Percentiles rank a stretch among this genome's conserved stretches.
phyloP scores from a whole-genome alignment of 2,329 filamentous ascomycete genomes.

The Hymenoscyphus fraxineus region DNA sequence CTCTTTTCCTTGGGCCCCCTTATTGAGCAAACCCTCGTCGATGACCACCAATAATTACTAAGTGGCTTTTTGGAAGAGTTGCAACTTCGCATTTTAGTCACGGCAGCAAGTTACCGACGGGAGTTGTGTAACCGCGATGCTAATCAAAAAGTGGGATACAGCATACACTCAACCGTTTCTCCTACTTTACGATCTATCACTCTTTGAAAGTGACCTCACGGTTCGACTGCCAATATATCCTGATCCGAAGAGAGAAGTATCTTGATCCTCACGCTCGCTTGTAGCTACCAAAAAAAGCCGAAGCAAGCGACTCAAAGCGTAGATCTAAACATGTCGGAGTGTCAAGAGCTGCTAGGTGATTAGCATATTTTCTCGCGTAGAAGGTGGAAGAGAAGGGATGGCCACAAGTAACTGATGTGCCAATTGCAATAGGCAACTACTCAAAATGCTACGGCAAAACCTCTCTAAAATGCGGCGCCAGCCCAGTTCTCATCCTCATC shows the following conservation, averaged over 20 bases:
- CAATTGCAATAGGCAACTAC: slow-evolving; percentile 11
- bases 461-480: slow-evolving; percentile 30
- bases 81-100: background rate
- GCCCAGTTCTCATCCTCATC: slow-evolving; percentile 43
- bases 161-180: background rate
- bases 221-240: background rate
- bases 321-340: background rate
- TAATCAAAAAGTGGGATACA: background rate
- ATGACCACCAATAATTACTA: too few species aligned
- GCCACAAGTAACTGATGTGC: too few species aligned
- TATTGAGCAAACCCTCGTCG: too few species aligned
- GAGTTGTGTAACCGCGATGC: background rate
- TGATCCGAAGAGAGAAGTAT: background rate
- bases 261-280: background rate
- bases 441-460: slow-evolving; percentile 17
- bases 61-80: background rate
- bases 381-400: background rate
- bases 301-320: too few species aligned
- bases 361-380: background rate
- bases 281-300: background rate
- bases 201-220: background rate
- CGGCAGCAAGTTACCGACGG: slow-evolving; percentile 6
- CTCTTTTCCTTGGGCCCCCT: too few species aligned
- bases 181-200: background rate
- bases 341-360: background rate